Percentiles rank a stretch among this genome's conserved stretches.
phyloP scores from a whole-genome alignment of 495 filamentous ascomycete species.

The Daldinia childiae region DNA sequence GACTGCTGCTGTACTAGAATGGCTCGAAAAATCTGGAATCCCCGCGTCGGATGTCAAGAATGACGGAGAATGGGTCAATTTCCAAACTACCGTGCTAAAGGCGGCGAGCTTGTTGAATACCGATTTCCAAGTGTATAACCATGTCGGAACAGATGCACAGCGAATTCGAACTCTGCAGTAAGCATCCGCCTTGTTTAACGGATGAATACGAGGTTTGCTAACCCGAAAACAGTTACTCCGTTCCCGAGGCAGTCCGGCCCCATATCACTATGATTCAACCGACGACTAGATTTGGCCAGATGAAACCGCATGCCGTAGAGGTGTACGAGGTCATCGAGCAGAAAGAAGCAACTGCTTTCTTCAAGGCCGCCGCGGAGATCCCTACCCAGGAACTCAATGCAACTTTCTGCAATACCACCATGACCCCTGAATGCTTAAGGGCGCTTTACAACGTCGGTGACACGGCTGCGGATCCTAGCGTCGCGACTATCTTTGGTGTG shows the following conservation, averaged over 20 bases:
- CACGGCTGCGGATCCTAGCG: conserved; percentile 60
- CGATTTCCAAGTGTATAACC: conserved; percentile 62
- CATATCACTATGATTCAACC: conserved; percentile 73
- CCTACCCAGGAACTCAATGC: conserved; percentile 38
- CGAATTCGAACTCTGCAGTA: conserved; percentile 59
- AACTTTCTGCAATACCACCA: conserved; percentile 56
- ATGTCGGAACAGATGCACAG: conserved; percentile 47
- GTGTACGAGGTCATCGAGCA: conserved; percentile 28
- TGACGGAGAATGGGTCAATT: conserved; percentile 66
- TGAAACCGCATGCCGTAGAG: conserved; percentile 24
- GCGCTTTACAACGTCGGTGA: conserved; percentile 66
- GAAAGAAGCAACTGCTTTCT: conserved; percentile 13
- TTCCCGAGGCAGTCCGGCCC: conserved; percentile 65
- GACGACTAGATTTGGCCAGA: conserved; percentile 66
- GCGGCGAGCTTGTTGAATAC: conserved; percentile 65
- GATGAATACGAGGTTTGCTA: conserved; percentile 23
- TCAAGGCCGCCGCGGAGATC: conserved; percentile 26
- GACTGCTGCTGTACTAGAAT: conserved; percentile 54
- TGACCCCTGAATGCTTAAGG: conserved; percentile 68
- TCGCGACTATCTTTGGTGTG: conserved; percentile 57
- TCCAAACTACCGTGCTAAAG: conserved; percentile 59
- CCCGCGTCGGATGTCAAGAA: conserved; percentile 52
- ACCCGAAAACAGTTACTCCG: conserved; percentile 59
- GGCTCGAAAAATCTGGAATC: conserved; percentile 60
- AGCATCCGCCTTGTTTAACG: conserved; percentile 13